Conservation (phyloP, 2,329 filamentous ascomycete species). For the Pezicula radicicola region DNA sequence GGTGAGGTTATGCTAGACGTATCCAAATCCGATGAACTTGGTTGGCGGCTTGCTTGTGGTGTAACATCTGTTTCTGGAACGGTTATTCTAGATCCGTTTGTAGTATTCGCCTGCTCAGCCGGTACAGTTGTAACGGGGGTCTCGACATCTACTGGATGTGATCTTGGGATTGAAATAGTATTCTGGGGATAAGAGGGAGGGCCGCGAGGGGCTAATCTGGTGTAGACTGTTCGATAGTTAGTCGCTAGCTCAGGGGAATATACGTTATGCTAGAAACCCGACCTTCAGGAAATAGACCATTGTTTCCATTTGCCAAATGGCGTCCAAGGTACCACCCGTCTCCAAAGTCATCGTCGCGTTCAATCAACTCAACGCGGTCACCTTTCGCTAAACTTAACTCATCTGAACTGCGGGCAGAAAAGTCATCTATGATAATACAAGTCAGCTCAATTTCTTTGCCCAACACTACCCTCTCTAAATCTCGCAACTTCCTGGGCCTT, state of each 20-base stretch:
- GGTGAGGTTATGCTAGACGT: conserved; percentile 34
- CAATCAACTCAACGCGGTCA: conserved; percentile 78
- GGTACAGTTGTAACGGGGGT: conserved; percentile 4
- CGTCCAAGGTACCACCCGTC: conserved; percentile 83
- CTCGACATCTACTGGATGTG: conserved; percentile 2
- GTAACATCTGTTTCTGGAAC: conserved; percentile 15
- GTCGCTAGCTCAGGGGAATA: conserved; percentile 2
- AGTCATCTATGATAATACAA: conserved; percentile 66
- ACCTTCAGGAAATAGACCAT: conserved; percentile 83
- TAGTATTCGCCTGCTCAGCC: conserved; percentile 6
- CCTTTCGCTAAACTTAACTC: conserved; percentile 86
- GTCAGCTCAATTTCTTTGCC: conserved; percentile 8
- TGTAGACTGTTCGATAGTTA: conserved; percentile 28
- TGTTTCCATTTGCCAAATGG: conserved; percentile 70
- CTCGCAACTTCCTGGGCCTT: neutral
- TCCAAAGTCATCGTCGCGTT: conserved; percentile 84
- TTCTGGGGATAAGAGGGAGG: conserved; percentile 25
- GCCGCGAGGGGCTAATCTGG: conserved; percentile 28
- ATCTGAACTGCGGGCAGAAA: conserved; percentile 85
- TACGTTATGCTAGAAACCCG: neutral
- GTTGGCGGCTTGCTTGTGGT: conserved; percentile 27
- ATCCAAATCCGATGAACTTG: conserved; percentile 16
- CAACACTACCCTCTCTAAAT: neutral
- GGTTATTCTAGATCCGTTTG: conserved; percentile 9
- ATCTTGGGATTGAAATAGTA: conserved; percentile 12